Evolutionary conservation across 306 rosid species (phyloP), one percentile per base, ranked within the genome.

Genomic region (Casuarina cunninghamiana): DNA sequence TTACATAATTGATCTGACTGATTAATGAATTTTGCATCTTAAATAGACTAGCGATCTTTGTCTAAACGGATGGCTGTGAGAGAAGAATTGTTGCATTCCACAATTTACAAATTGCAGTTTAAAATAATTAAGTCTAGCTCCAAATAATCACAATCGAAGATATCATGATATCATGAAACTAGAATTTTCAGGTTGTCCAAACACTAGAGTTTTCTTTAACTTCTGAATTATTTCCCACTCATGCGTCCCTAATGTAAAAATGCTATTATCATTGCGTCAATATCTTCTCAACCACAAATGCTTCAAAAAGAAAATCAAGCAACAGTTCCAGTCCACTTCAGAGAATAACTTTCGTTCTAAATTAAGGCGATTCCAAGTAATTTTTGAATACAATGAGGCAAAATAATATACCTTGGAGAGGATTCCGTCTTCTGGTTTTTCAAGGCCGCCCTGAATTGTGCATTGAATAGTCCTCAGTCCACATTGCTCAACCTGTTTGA

Each of bases 401-500:
- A 69, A 2, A 68, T 49, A 5, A 43, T 76, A 86, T 95, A 86
- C 97, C 94, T 86, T 83, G 80, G 73, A 10, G 74, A 71, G 32
- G 69, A 1, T 80, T 21, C 79, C 72, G 76, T 90, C 91, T 37
- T 84, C 81, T 48, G 97, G 97, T 76, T 92, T 94, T 78, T 77
- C 86, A 43, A 94, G 86, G 78, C 80, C 86, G 53, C 98, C 98
- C 78, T 88, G 88, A 68, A 94, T 80, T 38, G 97, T 94, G 79
- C 98, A 92, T 57, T 94, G 98, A 75, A 97, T 91, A 61, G 97
- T 92, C 78, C 97, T 85, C 90, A 88, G 66, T 76, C 94, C 98
- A 15, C 80, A 84, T 26, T 90, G 97, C 72, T 85, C 82, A 65
- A 94, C 74, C 98, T 94, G 91, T 55, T 44, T 12, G 26, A 79